phyloP scores from a whole-genome alignment of 805 yeast species.

The Barnettozyma sucrosica region DNA sequence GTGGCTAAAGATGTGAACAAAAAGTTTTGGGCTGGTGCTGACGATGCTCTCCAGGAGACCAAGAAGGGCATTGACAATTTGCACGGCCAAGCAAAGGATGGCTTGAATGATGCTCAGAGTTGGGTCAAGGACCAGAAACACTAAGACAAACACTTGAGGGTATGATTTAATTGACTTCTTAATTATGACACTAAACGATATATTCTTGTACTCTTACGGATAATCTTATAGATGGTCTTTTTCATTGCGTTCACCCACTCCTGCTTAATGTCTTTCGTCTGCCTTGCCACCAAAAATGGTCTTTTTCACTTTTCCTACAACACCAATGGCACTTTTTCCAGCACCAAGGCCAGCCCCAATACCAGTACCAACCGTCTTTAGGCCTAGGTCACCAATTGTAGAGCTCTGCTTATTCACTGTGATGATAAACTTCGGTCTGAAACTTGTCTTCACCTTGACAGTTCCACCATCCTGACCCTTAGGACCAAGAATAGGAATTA shows the following conservation, averaged over 20 bases:
- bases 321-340: conserved; percentile 37
- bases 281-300: conserved; percentile 32
- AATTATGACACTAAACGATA: not conserved
- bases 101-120: conserved; percentile 18
- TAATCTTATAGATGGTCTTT: no score
- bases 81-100: conserved; percentile 21
- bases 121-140: conserved; percentile 22
- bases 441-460: conserved; percentile 50
- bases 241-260: no score
- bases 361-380: conserved; percentile 47
- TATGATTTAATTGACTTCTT: not conserved
- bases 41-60: conserved; percentile 24
- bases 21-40: conserved; percentile 29
- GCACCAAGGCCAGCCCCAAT: conserved; percentile 39
- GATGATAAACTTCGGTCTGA: conserved; percentile 67
- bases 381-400: conserved; percentile 43
- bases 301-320: conserved; percentile 36
- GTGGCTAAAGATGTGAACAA: conserved; percentile 18
- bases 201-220: no score
- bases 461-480: conserved; percentile 50
- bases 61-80: conserved; percentile 22
- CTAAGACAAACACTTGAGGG: not conserved
- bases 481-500: conserved; percentile 41
- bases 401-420: conserved; percentile 33
- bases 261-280: conserved; percentile 9